A percentile compares a stretch with the other conserved stretches of the same genome.
Evolutionary conservation across 139 green algal species (phyloP).

Genomic region (Microglena sp.): DNA sequence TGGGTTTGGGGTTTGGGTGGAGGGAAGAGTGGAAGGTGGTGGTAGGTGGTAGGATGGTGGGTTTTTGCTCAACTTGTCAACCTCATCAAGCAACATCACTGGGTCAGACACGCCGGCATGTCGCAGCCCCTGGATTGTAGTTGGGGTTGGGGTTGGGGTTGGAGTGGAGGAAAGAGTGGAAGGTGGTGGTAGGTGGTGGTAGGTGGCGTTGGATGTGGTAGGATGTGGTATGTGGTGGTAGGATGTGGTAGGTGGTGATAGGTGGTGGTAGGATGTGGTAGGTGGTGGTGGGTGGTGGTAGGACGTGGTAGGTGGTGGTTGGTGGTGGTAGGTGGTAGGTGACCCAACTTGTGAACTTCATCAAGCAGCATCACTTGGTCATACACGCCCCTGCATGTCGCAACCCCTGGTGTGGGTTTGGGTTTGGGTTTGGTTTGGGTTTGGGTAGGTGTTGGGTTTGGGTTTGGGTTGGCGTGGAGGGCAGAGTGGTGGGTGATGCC

Average conservation of each 20-base stretch:
- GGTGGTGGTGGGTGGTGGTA: no score
- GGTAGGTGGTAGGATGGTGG: no score
- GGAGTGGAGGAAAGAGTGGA: background rate
- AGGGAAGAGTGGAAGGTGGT: background rate
- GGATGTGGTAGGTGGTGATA: no score
- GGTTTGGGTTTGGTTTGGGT: background rate
- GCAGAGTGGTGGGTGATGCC: background rate
- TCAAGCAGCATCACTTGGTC: slow-evolving; percentile 95
- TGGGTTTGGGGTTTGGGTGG: background rate
- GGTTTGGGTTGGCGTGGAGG: background rate
- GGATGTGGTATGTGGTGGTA: no score
- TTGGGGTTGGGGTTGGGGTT: background rate
- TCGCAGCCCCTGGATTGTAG: slow-evolving; percentile 26
- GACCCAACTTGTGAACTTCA: slow-evolving; percentile 89
- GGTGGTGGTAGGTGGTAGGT: background rate
- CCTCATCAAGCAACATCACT: slow-evolving; percentile 93
- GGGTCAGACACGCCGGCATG: slow-evolving; percentile 65
- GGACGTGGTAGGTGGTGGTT: background rate
- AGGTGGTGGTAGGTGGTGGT: no score
- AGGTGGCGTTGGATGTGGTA: no score
- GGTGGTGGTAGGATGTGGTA: no score
- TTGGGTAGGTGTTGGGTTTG: background rate
- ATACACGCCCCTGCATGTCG: slow-evolving; percentile 30
- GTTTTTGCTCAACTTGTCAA: slow-evolving; percentile 93
- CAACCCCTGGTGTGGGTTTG: slow-evolving; percentile 19